Evolutionary conservation across 129 eudicot genomes (phyloP).

Genomic region (Smallanthus sonchifolius): DNA sequence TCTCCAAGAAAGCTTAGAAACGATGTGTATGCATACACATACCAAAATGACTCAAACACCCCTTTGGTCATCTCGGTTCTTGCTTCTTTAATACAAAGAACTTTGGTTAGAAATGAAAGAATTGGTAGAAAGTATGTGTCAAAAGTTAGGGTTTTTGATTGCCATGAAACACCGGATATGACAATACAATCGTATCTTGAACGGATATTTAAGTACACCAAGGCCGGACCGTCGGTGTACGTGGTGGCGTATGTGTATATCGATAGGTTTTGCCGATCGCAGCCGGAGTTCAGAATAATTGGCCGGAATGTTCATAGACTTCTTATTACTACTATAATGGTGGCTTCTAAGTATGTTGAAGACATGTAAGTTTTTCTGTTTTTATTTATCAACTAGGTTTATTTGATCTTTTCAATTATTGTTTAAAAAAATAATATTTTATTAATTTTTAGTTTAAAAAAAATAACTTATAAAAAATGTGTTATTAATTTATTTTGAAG

Average conservation of each 20-base stretch:
- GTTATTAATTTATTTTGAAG: background rate
- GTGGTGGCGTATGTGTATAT: slow-evolving; percentile 94
- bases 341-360: slow-evolving; percentile 94
- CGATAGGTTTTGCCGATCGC: slow-evolving; percentile 64
- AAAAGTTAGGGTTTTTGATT: slow-evolving; percentile 51
- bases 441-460: no score
- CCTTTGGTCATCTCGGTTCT: slow-evolving; percentile 87
- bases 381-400: background rate
- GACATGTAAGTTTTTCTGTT: slow-evolving; percentile 64
- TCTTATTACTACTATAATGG: slow-evolving; percentile 92
- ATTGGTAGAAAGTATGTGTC: slow-evolving; percentile 42
- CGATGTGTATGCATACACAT: slow-evolving; percentile 74
- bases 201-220: slow-evolving; percentile 84
- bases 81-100: slow-evolving; percentile 82
- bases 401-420: background rate
- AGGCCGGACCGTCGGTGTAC: slow-evolving; percentile 82
- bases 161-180: slow-evolving; percentile 84
- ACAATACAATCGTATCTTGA: slow-evolving; percentile 73
- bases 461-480: background rate
- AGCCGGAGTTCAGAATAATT: slow-evolving; percentile 62
- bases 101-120: slow-evolving; percentile 65
- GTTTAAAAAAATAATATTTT: background rate
- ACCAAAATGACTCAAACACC: slow-evolving; percentile 57
- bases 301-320: slow-evolving; percentile 87
- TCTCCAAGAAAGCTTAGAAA: slow-evolving; percentile 90